Base-by-base conservation (phyloP, 163 green algal genomes). In the Picocystis sp. region DNA sequence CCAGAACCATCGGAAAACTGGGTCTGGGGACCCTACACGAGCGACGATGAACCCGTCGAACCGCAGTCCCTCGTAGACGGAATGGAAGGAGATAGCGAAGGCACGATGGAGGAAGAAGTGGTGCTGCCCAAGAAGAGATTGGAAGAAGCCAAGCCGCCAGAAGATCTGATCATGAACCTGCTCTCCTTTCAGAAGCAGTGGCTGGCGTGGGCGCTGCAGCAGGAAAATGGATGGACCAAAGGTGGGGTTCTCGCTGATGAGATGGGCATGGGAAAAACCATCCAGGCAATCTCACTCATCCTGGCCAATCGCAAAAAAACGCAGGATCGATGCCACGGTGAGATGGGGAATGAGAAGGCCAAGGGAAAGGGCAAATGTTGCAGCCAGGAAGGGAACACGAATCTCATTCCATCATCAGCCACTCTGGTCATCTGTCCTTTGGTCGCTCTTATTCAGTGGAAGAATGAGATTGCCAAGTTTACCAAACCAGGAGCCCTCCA, bases 211-310 rank as follows among this genome's bases (percentile, higher is more conserved):
- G 76, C 61, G 1, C 46, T 94, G 3, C 65, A 74, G 45, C 83
- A 93, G 73, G 77, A 69, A 53, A 38, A 49, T 15, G 21, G 55
- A 22, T 22, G 29, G 21, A 60, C 91, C 25, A 57, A 69, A 3
- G 85, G 85, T 1, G 85, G 84, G 42, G 84, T 94, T 50, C 69
- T 94, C 42, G 83, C 83, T 2, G 84, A 94, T 54, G 82, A 92
- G 60, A 93, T 90, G 82, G 85, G 85, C 22, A 87, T 94, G 76
- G 85, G 85, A 33, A 94, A 94, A 60, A 93, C 83, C 22, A 86
- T 94, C 23, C 69, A 83, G 63, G 56, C 63, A 41, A 71, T 71
- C 52, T 70, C 63, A 11, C 62, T 71, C 23, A 43, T 71, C 13
- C 48, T 71, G 22, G 58, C 59, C 38, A 57, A 21, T 22, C 51